Conservation (phyloP, 2,329 filamentous ascomycete genomes). For the Chrysoporthe austroafricana region DNA sequence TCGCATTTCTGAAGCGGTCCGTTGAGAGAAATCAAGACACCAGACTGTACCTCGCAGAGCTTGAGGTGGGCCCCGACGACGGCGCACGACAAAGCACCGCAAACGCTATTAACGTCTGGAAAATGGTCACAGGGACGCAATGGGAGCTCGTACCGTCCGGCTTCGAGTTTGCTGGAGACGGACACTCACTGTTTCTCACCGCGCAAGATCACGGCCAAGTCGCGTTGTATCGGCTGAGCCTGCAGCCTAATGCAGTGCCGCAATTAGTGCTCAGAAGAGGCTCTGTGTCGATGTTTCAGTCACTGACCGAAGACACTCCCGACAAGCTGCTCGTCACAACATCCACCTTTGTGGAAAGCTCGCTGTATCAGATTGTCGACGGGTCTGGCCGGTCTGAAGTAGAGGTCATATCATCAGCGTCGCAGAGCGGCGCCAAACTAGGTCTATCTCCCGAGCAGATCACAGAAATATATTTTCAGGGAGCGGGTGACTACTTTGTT, state of each 20-base stretch:
- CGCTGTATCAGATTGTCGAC: slow-evolving; percentile 43
- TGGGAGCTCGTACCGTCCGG: slow-evolving; percentile 37
- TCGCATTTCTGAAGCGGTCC: slow-evolving; percentile 41
- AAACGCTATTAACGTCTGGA: slow-evolving; percentile 37
- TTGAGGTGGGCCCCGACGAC: slow-evolving; percentile 30
- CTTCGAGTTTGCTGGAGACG: slow-evolving; percentile 42
- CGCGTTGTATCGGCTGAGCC: slow-evolving; percentile 40
- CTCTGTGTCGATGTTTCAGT: slow-evolving; percentile 36
- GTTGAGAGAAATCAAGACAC: slow-evolving; percentile 33
- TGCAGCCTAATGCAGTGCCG: slow-evolving; percentile 37
- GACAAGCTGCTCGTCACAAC: slow-evolving; percentile 42
- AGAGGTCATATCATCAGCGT: slow-evolving; percentile 38
- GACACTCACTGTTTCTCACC: slow-evolving; percentile 40
- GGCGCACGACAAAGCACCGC: not conserved
- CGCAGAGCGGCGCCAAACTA: slow-evolving; percentile 38
- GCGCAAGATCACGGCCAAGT: slow-evolving; percentile 41
- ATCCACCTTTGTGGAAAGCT: slow-evolving; percentile 44
- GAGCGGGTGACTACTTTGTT: slow-evolving; percentile 40
- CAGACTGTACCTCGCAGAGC: slow-evolving; percentile 39
- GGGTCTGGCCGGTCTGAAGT: slow-evolving; percentile 31
- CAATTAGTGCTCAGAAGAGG: slow-evolving; percentile 34
- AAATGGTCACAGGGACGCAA: slow-evolving; percentile 33
- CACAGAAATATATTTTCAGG: slow-evolving; percentile 46
- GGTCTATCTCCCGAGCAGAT: slow-evolving; percentile 43
- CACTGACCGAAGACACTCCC: slow-evolving; percentile 33